Conservation (phyloP, 2,329 filamentous ascomycete genomes). For the Aspergillus latus region DNA sequence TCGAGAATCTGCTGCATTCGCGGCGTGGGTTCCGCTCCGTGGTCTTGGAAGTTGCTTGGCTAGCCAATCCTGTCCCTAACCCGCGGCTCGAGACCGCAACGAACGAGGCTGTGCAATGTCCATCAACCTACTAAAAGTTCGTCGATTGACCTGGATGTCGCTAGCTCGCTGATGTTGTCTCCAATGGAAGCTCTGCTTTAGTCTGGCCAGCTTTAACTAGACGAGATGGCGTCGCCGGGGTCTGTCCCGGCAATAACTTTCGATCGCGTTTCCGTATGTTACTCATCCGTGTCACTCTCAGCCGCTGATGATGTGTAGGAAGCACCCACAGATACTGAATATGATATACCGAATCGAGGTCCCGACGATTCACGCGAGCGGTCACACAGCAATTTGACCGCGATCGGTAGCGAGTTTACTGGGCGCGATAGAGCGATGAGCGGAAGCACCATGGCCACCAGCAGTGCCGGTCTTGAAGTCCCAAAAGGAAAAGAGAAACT, state of each 20-base stretch:
- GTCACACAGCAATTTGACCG: slow-evolving; percentile 15
- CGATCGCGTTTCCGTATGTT: neutral
- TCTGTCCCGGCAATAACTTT: slow-evolving; percentile 5
- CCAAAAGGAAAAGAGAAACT: slow-evolving; percentile 7
- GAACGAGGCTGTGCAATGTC: slow-evolving; percentile 2
- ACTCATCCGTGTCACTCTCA: neutral
- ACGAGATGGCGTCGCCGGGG: neutral
- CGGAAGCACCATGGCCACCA: slow-evolving; percentile 18
- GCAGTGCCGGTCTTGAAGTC: slow-evolving; percentile 6
- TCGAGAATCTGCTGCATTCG: slow-evolving; percentile 7
- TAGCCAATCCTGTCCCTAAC: slow-evolving; percentile 5
- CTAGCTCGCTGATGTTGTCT: neutral
- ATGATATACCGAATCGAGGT: neutral
- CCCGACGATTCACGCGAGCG: slow-evolving; percentile 1
- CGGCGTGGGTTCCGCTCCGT: neutral
- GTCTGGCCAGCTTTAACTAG: neutral
- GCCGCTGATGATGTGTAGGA: neutral
- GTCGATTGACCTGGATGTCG: neutral
- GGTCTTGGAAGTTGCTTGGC: slow-evolving; percentile 4
- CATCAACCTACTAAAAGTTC: neutral
- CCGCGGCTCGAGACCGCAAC: neutral
- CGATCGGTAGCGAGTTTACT: slow-evolving; percentile 8
- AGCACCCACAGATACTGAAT: neutral
- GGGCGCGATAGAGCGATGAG: slow-evolving; percentile 19
- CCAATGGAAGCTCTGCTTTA: neutral